phyloP scores from a whole-genome alignment of 495 filamentous ascomycete species.

The Talaromyces wortmannii region DNA sequence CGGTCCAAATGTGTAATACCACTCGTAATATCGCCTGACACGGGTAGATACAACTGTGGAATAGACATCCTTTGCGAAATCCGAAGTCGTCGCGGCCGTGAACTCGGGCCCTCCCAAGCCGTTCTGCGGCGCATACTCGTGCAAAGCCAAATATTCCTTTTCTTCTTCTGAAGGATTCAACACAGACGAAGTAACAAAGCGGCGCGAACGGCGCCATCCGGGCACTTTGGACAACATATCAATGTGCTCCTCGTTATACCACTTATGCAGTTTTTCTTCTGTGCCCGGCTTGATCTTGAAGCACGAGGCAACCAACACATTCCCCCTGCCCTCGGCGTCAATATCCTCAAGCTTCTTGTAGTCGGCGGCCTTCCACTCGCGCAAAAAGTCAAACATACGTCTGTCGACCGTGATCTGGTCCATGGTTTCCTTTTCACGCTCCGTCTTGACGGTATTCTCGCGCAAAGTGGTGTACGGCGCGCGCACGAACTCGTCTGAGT shows the following conservation, averaged over 20 bases:
- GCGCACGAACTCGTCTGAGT: constrained; percentile 60
- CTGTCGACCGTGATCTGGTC: constrained; percentile 66
- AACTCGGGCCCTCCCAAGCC: constrained; percentile 57
- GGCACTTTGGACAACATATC: constrained; percentile 63
- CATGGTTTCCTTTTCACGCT: constrained; percentile 70
- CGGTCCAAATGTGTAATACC: constrained; percentile 73
- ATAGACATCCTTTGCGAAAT: constrained; percentile 48
- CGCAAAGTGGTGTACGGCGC: constrained; percentile 62
- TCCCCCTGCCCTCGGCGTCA: constrained; percentile 52
- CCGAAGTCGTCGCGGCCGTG: constrained; percentile 51
- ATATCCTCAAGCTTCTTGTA: constrained; percentile 55
- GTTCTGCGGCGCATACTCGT: constrained; percentile 63
- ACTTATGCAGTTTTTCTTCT: constrained; percentile 51
- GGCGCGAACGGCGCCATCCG: constrained; percentile 66
- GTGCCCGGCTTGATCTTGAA: constrained; percentile 47
- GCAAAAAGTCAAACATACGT: constrained; percentile 58
- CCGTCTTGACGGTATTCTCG: constrained; percentile 54
- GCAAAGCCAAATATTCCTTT: constrained; percentile 55
- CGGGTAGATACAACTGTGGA: constrained; percentile 48
- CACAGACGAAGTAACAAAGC: constrained; percentile 52
- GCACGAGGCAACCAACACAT: constrained; percentile 55
- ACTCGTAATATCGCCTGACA: constrained; percentile 52
- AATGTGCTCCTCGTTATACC: constrained; percentile 69
- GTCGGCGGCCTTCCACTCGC: constrained; percentile 39
- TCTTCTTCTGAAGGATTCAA: constrained; percentile 37